These are phyloP conservation scores for Saccharomyces paradoxus DNA, from an alignment of 805 yeast species.

Conservation along the genomic window DNA sequence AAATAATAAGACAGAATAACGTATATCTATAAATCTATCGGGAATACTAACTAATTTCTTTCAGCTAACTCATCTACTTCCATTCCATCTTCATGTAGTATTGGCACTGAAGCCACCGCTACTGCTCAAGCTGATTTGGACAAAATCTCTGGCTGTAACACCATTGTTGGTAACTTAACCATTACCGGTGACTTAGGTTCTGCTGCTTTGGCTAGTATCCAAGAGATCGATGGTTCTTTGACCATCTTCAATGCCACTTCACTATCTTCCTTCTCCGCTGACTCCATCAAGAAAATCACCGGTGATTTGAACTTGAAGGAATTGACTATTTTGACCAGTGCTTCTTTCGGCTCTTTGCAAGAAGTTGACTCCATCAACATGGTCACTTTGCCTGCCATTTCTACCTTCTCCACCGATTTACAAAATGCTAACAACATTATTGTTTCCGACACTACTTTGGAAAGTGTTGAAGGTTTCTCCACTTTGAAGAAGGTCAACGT, in stretches of 20 bases:
- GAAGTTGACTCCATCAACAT: slow-evolving; percentile 75
- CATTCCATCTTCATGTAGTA: slow-evolving; percentile 54
- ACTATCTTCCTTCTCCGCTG: slow-evolving; percentile 66
- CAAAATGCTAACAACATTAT: slow-evolving; percentile 61
- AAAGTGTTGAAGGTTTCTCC: slow-evolving; percentile 56
- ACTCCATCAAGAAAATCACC: slow-evolving; percentile 63
- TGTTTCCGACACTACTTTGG: slow-evolving; percentile 68
- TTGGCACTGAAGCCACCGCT: slow-evolving; percentile 56
- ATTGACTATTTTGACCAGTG: slow-evolving; percentile 56
- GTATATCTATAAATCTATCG: neutral
- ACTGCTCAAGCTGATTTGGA: slow-evolving; percentile 77
- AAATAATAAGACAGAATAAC: neutral
- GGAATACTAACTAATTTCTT: neutral
- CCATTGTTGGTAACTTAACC: slow-evolving; percentile 71
- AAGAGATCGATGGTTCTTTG: slow-evolving; percentile 72
- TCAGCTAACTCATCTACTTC: neutral
- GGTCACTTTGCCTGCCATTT: slow-evolving; percentile 81
- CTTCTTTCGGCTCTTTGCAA: slow-evolving; percentile 70
- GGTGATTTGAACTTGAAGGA: slow-evolving; percentile 56
- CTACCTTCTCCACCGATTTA: slow-evolving; percentile 60
- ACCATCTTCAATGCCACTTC: slow-evolving; percentile 54
- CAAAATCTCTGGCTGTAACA: slow-evolving; percentile 59
- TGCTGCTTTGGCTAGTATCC: slow-evolving; percentile 65
- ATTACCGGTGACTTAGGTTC: slow-evolving; percentile 58
- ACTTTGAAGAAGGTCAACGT: slow-evolving; percentile 39